Conservation (phyloP, 805 yeast species). For the Torulaspora maleeae region DNA sequence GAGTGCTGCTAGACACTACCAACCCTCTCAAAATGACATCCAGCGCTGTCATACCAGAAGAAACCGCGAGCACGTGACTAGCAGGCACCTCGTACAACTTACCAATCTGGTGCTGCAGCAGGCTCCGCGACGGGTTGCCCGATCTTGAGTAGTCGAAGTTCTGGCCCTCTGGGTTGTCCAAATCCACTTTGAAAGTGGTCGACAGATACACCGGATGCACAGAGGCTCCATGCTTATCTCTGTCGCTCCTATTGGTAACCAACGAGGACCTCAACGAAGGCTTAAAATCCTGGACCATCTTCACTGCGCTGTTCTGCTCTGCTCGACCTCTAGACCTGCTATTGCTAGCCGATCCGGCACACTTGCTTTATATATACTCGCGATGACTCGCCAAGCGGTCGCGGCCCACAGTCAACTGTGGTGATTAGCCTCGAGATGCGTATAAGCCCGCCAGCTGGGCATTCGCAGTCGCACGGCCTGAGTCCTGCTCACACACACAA, state of each 20-base stretch:
- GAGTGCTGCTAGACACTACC: slow-evolving; percentile 22
- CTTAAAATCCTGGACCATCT: slow-evolving; percentile 9
- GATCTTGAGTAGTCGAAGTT: slow-evolving; percentile 84
- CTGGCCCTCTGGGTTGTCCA: slow-evolving; percentile 52
- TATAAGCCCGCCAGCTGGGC: too few relatives aligned
- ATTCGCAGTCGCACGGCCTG: not conserved
- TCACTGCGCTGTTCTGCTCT: not conserved
- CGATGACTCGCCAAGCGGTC: too few relatives aligned
- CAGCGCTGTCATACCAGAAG: slow-evolving; percentile 89
- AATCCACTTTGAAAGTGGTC: slow-evolving; percentile 81
- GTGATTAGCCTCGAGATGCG: too few relatives aligned
- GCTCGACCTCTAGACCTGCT: not conserved
- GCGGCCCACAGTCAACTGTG: too few relatives aligned
- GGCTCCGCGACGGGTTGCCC: slow-evolving; percentile 89
- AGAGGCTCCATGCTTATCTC: slow-evolving; percentile 73
- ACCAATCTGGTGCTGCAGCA: slow-evolving; percentile 70
- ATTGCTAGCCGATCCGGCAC: too few relatives aligned
- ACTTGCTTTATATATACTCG: too few relatives aligned
- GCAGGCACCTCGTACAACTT: slow-evolving; percentile 64
- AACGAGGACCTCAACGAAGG: slow-evolving; percentile 8
- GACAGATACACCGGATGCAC: slow-evolving; percentile 87
- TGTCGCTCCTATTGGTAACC: slow-evolving; percentile 27
- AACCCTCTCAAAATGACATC: slow-evolving; percentile 77
- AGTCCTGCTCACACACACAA: slow-evolving; percentile 1
- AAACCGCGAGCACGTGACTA: slow-evolving; percentile 71